Conservation (phyloP, 306 rosid genomes). For the Mimosa bimucronata region DNA sequence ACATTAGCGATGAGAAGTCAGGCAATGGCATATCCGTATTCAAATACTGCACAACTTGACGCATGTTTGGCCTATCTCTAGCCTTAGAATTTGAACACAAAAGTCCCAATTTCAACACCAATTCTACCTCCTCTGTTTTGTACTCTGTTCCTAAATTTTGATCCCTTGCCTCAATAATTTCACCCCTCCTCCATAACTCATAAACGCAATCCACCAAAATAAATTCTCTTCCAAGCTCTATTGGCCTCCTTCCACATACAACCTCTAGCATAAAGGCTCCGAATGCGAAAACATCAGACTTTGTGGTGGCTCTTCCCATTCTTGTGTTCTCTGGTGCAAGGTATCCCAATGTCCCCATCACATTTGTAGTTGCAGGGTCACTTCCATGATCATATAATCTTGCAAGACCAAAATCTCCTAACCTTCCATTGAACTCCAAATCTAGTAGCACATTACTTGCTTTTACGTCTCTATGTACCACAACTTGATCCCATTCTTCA, state of each 20-base stretch:
- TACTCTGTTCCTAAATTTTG: no score
- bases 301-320: conserved; percentile 43
- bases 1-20: no score
- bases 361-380: conserved; percentile 62
- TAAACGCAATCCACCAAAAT: conserved; percentile 61
- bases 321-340: conserved; percentile 65
- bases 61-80: no score
- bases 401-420: conserved; percentile 42
- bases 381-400: conserved; percentile 62
- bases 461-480: conserved; percentile 70
- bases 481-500: background rate
- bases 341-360: conserved; percentile 75
- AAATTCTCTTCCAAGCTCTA: conserved; percentile 33
- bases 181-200: no score
- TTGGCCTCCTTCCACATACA: conserved; percentile 70
- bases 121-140: no score
- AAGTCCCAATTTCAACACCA: no score
- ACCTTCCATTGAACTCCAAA: background rate
- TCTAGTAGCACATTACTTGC: conserved; percentile 75
- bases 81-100: no score
- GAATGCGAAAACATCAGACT: background rate
- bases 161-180: no score
- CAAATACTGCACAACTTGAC: no score
- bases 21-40: no score
- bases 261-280: conserved; percentile 65